Conservation (phyloP, 1,284 basidiomycete genomes). For the Chiua sp. region DNA sequence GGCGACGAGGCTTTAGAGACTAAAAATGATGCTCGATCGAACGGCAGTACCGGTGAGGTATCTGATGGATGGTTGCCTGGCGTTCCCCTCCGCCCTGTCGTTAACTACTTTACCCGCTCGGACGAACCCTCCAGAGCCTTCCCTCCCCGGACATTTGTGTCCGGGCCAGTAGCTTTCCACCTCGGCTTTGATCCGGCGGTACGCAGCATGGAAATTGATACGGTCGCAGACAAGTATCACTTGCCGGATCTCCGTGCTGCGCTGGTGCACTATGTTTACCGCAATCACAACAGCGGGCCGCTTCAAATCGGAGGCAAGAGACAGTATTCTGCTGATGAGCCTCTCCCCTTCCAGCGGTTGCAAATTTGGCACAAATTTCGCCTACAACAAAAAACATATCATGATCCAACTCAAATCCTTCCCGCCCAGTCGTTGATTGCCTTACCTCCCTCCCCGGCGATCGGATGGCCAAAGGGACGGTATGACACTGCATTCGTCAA, state of each 20-base stretch:
- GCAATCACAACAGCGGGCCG: constrained; percentile 27
- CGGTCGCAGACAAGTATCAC: background rate
- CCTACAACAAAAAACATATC: constrained; percentile 11
- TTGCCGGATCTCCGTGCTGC: constrained; percentile 6
- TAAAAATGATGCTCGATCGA: too few relatives aligned
- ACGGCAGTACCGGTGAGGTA: too few relatives aligned
- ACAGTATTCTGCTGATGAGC: constrained; percentile 20
- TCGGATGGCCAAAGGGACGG: constrained; percentile 25
- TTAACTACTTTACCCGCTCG: background rate
- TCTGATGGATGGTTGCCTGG: too few relatives aligned
- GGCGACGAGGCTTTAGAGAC: too few relatives aligned
- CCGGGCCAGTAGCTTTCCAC: constrained; percentile 26
- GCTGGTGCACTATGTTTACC: constrained; percentile 32
- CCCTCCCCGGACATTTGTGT: constrained; percentile 22
- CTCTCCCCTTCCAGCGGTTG: background rate
- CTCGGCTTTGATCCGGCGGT: constrained; percentile 26
- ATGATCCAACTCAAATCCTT: constrained; percentile 20
- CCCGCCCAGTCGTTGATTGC: constrained; percentile 32
- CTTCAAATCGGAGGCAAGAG: constrained; percentile 2
- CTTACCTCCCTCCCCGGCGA: constrained; percentile 15
- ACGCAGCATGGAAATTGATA: constrained; percentile 21
- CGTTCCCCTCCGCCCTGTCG: too few relatives aligned
- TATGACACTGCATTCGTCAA: constrained; percentile 32
- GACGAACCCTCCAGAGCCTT: constrained; percentile 1
- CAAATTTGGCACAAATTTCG: background rate